Evolutionary conservation across 2,329 filamentous ascomycete species (phyloP).

Genomic region (Fusarium dlaminii): DNA sequence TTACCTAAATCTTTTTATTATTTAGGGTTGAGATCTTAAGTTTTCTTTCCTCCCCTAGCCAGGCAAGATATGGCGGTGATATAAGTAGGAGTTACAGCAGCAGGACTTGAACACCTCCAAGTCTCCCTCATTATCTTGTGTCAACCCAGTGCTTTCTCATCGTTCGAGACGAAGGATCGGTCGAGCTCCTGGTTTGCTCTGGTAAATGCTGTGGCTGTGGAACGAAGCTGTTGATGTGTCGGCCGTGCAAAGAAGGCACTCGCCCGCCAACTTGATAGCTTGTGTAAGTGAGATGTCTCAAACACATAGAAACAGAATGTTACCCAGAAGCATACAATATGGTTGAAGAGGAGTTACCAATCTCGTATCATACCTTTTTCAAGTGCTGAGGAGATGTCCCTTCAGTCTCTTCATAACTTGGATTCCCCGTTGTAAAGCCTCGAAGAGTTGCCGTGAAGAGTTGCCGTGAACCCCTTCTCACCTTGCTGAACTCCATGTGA

Average conservation of each 20-base stretch:
- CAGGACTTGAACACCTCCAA: not conserved
- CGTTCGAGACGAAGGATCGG: rapidly evolving
- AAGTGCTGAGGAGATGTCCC: rapidly evolving
- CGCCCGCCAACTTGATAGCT: rapidly evolving
- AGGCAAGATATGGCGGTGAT: not conserved
- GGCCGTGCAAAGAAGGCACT: no score
- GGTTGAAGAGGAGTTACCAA: rapidly evolving
- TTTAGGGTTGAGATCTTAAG: no score
- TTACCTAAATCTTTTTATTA: no score
- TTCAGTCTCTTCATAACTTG: not conserved
- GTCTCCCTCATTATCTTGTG: not conserved
- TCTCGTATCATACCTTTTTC: not conserved
- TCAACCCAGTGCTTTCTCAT: not conserved
- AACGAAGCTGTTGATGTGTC: not conserved
- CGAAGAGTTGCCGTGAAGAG: not conserved
- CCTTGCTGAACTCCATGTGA: not conserved
- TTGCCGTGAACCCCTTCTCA: no score
- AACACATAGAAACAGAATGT: rapidly evolving
- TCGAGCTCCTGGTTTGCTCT: no score
- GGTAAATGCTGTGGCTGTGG: no score
- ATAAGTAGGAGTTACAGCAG: not conserved
- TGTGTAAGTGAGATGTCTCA: rapidly evolving
- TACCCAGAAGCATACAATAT: rapidly evolving
- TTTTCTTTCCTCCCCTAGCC: no score
- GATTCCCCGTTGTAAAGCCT: not conserved